Evolutionary conservation across 768 basidiomycete species (phyloP), one percentile per base, ranked within the genome.

Genomic region (Cyathus striatus): DNA sequence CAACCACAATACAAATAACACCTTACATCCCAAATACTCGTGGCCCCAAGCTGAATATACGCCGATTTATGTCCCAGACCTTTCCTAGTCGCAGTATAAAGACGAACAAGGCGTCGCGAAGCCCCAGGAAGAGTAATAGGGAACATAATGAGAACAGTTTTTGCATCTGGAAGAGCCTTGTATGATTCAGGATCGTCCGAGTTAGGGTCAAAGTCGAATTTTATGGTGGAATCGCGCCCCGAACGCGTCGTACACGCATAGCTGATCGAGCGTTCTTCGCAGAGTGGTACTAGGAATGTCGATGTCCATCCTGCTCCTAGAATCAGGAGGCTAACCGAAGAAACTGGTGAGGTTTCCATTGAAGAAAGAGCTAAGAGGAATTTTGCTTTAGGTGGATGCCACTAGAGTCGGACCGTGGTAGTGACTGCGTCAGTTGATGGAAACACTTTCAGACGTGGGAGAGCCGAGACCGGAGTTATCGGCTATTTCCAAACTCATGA

Each of bases 231-330:
- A 24, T 65, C 55, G 14, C 67, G 55, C 4, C 80, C 80, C 32
- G 71, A 59, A 18, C 82, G 72, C n/a, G 70, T 73, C 0, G 82
- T 83, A 2, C 74, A 68, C 2, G 75, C 75, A 54, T 66, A 71
- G 1, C 65, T 60, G 42, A 82, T 41, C 7, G 56, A 47, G 16
- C 65, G 60, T 14, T 62, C 48, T 2, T 53, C 21, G 55, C 78
- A 78, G 23, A 78, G 73, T 0, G 79, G 74, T 26, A 77, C 63
- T 20, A 84, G 65, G 61, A 83, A 86, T 6, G 63, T 68, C 1
- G 73, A 78, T 4, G 78, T 78, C 81, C 83, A 86, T 23, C 81
- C 81, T 21, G 78, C 78, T 24, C 81, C 83, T 38, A 85, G 70
- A 48, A 85, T 75, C 41, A 83, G 71, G 24, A 82, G 59, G 43